Conservation (phyloP, 2,329 filamentous ascomycete species). For the Curvularia lunata region DNA sequence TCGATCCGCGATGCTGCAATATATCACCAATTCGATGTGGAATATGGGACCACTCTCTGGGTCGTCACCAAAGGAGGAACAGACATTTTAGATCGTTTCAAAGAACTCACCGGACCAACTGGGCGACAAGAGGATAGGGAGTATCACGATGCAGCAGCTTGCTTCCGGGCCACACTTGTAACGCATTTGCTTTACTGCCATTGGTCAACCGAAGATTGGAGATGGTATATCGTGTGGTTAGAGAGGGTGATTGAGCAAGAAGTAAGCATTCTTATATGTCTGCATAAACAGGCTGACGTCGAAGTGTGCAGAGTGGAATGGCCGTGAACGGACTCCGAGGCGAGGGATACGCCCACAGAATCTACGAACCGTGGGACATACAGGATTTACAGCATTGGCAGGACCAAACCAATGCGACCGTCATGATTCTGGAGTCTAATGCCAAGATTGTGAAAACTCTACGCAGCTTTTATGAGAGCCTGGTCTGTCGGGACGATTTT, state of each 20-base stretch:
- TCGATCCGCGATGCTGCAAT: constrained; percentile 49
- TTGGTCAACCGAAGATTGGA: constrained; percentile 55
- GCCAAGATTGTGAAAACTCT: constrained; percentile 43
- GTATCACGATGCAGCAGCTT: constrained; percentile 41
- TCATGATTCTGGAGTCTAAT: constrained; percentile 51
- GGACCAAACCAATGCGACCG: constrained; percentile 48
- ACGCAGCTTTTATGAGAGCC: constrained; percentile 25
- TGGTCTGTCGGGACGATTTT: constrained; percentile 25
- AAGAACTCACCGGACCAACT: constrained; percentile 41
- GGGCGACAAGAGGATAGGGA: constrained; percentile 42
- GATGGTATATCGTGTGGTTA: constrained; percentile 51
- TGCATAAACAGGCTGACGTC: not conserved
- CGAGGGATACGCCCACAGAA: constrained; percentile 16
- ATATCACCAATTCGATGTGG: constrained; percentile 52
- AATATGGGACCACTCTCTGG: constrained; percentile 49
- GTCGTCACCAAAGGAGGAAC: constrained; percentile 49
- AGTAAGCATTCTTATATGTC: constrained; percentile 21
- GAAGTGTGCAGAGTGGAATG: constrained; percentile 18
- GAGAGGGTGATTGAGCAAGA: constrained; percentile 45
- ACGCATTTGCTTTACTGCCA: constrained; percentile 50
- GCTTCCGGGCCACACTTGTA: constrained; percentile 48
- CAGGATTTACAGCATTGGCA: constrained; percentile 46
- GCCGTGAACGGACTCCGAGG: constrained; percentile 23
- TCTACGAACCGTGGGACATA: constrained; percentile 34
- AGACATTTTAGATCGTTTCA: constrained; percentile 28